These are phyloP conservation scores for Penicillium sp. DNA, from an alignment of 2,329 filamentous ascomycete species.

Conservation along the genomic window DNA sequence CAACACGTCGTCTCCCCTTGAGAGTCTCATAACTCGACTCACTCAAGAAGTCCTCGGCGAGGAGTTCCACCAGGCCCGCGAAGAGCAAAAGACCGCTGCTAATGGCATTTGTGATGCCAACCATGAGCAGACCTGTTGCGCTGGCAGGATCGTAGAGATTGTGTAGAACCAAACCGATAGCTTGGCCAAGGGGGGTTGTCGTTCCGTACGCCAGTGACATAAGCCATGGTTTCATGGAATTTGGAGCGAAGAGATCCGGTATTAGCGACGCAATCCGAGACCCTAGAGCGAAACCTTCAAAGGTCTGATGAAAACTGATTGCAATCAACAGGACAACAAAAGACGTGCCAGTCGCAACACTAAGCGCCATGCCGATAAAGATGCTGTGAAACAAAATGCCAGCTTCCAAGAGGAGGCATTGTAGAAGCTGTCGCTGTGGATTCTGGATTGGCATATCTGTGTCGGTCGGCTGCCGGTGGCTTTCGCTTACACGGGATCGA, in stretches of 20 bases:
- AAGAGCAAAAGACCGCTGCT: slow-evolving; percentile 77
- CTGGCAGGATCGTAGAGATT: slow-evolving; percentile 76
- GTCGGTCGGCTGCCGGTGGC: slow-evolving; percentile 26
- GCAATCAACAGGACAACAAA: slow-evolving; percentile 78
- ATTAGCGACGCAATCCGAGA: slow-evolving; percentile 79
- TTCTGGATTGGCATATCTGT: slow-evolving; percentile 47
- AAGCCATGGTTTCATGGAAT: slow-evolving; percentile 71
- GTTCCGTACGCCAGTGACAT: slow-evolving; percentile 64
- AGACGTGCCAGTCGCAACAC: slow-evolving; percentile 73
- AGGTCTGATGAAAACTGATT: slow-evolving; percentile 82
- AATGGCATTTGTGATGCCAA: slow-evolving; percentile 84
- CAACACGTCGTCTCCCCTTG: slow-evolving; percentile 56
- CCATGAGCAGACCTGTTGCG: slow-evolving; percentile 72
- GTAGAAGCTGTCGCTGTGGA: slow-evolving; percentile 66
- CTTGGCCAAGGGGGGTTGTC: slow-evolving; percentile 79
- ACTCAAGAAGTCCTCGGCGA: slow-evolving; percentile 78
- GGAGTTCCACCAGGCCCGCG: slow-evolving; percentile 76
- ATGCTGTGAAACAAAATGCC: slow-evolving; percentile 82
- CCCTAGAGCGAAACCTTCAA: slow-evolving; percentile 82
- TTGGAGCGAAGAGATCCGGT: slow-evolving; percentile 61
- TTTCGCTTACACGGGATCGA: slow-evolving; percentile 10
- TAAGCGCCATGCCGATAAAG: slow-evolving; percentile 84
- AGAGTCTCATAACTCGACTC: slow-evolving; percentile 62
- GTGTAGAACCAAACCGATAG: slow-evolving; percentile 74
- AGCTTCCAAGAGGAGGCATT: slow-evolving; percentile 76